These are phyloP conservation scores for Cladophialophora chaetospira DNA, from an alignment of 2,329 filamentous ascomycete genomes.

Conservation along the genomic window DNA sequence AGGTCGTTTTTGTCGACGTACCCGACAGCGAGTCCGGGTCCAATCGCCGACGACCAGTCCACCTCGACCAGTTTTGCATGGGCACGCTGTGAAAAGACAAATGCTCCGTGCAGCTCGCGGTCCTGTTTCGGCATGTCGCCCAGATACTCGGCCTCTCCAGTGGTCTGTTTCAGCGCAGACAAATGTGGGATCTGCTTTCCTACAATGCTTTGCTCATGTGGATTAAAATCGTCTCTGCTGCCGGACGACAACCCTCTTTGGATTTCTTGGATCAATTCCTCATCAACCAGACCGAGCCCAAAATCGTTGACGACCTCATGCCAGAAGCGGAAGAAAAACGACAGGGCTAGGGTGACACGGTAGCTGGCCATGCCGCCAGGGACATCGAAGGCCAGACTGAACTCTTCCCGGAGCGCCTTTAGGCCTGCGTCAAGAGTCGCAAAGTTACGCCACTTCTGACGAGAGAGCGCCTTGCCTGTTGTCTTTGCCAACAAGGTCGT, in stretches of 20 bases:
- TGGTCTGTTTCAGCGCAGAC: slow-evolving; percentile 88
- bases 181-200: slow-evolving; percentile 86
- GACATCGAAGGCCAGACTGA: slow-evolving; percentile 84
- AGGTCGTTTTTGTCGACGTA: slow-evolving; percentile 83
- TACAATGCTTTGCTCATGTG: slow-evolving; percentile 74
- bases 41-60: slow-evolving; percentile 73
- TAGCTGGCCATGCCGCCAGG: slow-evolving; percentile 98
- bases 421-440: slow-evolving; percentile 86
- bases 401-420: slow-evolving; percentile 85
- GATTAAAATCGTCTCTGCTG: slow-evolving; percentile 72
- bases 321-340: slow-evolving; percentile 97
- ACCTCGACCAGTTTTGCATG: slow-evolving; percentile 82
- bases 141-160: slow-evolving; percentile 92
- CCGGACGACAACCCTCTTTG: slow-evolving; percentile 81
- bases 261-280: slow-evolving; percentile 78
- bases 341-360: slow-evolving; percentile 81
- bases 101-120: slow-evolving; percentile 85
- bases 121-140: slow-evolving; percentile 86
- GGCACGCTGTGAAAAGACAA: slow-evolving; percentile 85
- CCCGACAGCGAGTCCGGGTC: slow-evolving; percentile 81
- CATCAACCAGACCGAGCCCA: slow-evolving; percentile 61
- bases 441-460: slow-evolving; percentile 76
- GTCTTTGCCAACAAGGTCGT: slow-evolving; percentile 85
- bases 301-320: slow-evolving; percentile 69
- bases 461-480: slow-evolving; percentile 71